Conservation (phyloP, 306 rosid genomes). For the Myrica gale region DNA sequence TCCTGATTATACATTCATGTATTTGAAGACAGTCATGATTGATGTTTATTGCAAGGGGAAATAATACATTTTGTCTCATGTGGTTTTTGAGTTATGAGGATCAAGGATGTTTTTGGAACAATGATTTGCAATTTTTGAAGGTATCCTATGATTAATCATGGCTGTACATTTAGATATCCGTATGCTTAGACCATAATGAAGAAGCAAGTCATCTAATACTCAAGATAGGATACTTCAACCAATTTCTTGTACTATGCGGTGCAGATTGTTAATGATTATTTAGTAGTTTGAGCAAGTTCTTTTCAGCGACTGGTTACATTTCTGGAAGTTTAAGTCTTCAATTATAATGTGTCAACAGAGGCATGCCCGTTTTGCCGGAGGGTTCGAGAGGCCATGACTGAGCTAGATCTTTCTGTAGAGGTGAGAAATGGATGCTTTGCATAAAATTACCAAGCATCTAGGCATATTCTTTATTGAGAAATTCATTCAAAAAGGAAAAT, state of each 20-base stretch:
- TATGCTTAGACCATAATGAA: constrained; percentile 6
- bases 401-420: constrained; percentile 84
- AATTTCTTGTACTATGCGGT: background rate
- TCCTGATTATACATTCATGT: constrained; percentile 8
- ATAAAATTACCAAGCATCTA: background rate
- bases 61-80: background rate
- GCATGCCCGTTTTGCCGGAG: constrained; percentile 99
- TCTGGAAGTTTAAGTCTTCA: constrained; percentile 23
- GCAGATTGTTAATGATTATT: constrained; percentile 13
- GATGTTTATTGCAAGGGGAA: constrained; percentile 15
- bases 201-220: constrained; percentile 18
- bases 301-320: background rate
- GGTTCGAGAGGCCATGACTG: constrained; percentile 92
- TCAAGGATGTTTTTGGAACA: constrained; percentile 9
- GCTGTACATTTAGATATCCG: constrained; percentile 9
- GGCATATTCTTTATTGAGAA: background rate
- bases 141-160: background rate
- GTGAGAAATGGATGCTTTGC: constrained; percentile 44
- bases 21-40: constrained; percentile 6
- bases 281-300: constrained; percentile 5
- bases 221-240: constrained; percentile 14
- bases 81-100: constrained; percentile 7
- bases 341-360: constrained; percentile 61
- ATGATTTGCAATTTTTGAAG: constrained; percentile 15
- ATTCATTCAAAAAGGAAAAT: background rate